Percentiles rank a stretch among this genome's conserved stretches.
phyloP scores from a whole-genome alignment of 139 green algal genomes.

The Picochlorum sp. region DNA sequence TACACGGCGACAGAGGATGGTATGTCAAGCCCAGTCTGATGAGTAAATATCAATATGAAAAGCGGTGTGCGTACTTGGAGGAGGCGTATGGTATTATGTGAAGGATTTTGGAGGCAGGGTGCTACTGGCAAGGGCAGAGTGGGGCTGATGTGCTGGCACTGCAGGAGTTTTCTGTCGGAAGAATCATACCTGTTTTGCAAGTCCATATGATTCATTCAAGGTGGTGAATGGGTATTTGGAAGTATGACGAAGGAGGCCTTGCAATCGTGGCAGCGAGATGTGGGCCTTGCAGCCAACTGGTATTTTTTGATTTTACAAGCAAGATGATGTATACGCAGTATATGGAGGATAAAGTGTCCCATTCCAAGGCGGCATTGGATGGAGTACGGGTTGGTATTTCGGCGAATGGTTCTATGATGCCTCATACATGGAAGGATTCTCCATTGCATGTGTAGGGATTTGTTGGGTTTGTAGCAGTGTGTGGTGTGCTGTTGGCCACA shows the following conservation, averaged over 20 bases:
- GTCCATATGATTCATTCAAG: neutral
- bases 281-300: conserved; percentile 13
- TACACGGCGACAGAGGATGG: neutral
- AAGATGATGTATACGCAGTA: conserved; percentile 19
- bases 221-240: conserved; percentile 24
- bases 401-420: neutral
- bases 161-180: conserved; percentile 21
- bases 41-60: conserved; percentile 19
- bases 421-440: neutral
- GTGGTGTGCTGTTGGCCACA: too few species aligned
- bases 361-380: neutral
- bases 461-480: too few species aligned
- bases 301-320: conserved; percentile 11
- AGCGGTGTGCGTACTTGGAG: conserved; percentile 7
- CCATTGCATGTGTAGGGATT: neutral
- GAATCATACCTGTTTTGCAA: conserved; percentile 13
- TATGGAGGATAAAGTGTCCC: conserved; percentile 8
- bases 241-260: conserved; percentile 19
- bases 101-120: conserved; percentile 22
- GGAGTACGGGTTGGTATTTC: neutral
- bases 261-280: conserved; percentile 23
- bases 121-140: conserved; percentile 16
- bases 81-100: conserved; percentile 8
- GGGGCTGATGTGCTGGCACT: conserved; percentile 24
- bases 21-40: conserved; percentile 5